Conservation (phyloP, 176 grass and related monocot genomes). For the Poa annua region DNA sequence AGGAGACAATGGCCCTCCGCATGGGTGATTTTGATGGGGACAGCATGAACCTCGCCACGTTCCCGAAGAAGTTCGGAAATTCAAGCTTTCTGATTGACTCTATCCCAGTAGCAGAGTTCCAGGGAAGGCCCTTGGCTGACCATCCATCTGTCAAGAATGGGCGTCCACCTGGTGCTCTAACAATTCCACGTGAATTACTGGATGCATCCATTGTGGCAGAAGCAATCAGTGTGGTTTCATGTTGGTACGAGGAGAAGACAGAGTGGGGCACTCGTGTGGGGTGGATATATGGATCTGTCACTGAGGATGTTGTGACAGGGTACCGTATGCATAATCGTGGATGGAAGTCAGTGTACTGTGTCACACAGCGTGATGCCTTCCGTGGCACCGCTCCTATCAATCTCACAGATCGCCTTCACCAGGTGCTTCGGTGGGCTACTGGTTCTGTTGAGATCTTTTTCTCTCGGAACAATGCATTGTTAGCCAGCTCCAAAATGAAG, state of each 20-base stretch:
- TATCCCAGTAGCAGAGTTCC: slow-evolving; percentile 93
- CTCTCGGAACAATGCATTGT: slow-evolving; percentile 87
- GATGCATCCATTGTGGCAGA: slow-evolving; percentile 93
- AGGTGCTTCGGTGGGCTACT: slow-evolving; percentile 94
- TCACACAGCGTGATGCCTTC: slow-evolving; percentile 88
- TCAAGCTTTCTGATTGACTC: slow-evolving; percentile 94
- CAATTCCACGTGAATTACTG: slow-evolving; percentile 78
- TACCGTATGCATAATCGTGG: slow-evolving; percentile 98
- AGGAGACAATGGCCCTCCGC: slow-evolving; percentile 84
- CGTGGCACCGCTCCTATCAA: slow-evolving; percentile 94
- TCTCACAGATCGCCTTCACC: slow-evolving; percentile 94
- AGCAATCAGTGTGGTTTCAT: slow-evolving; percentile 93
- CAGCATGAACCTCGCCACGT: slow-evolving; percentile 77
- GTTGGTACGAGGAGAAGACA: slow-evolving; percentile 99
- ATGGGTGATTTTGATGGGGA: slow-evolving; percentile 84
- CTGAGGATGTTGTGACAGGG: slow-evolving; percentile 97
- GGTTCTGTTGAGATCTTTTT: slow-evolving; percentile 99
- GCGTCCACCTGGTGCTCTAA: slow-evolving; percentile 78
- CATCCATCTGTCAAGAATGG: slow-evolving; percentile 94
- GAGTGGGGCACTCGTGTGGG: slow-evolving; percentile 91
- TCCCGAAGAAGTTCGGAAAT: slow-evolving; percentile 94
- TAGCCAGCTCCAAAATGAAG: slow-evolving; percentile 94
- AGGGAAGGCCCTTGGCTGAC: slow-evolving; percentile 88
- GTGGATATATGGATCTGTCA: slow-evolving; percentile 97
- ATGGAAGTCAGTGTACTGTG: slow-evolving; percentile 98